phyloP scores from a whole-genome alignment of 768 basidiomycete species.

The Glaciozyma antarctica region DNA sequence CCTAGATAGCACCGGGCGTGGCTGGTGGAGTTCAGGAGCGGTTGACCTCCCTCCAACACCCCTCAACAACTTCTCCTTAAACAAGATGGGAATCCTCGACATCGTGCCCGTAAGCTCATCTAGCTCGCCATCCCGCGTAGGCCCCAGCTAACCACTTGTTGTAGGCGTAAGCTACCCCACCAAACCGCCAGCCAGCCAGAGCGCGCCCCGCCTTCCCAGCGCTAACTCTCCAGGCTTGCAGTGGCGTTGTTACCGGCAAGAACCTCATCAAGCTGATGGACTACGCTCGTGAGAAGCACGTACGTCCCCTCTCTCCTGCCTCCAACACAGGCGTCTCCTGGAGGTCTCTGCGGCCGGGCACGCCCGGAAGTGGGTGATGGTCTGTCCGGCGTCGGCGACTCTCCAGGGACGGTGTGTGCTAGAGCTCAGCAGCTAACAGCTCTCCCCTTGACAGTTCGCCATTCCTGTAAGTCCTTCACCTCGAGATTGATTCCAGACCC shows the following conservation, averaged over 20 bases:
- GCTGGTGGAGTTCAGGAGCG: too few relatives aligned
- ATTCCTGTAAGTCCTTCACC: slow-evolving; percentile 39
- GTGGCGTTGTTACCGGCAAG: slow-evolving; percentile 86
- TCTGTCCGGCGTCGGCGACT: background rate
- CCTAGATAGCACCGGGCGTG: too few relatives aligned
- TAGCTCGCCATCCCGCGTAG: too few relatives aligned
- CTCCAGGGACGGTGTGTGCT: background rate
- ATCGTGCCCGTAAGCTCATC: slow-evolving; percentile 4
- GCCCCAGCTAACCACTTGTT: background rate
- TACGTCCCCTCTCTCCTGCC: slow-evolving; percentile 39
- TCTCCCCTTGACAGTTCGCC: slow-evolving; percentile 39
- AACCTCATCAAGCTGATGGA: slow-evolving; percentile 91
- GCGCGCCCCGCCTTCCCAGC: background rate
- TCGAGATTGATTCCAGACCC: background rate
- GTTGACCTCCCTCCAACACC: too few relatives aligned
- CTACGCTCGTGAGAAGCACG: slow-evolving; percentile 81
- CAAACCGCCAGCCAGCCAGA: background rate
- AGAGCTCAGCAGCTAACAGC: background rate
- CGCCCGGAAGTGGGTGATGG: background rate
- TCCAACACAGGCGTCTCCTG: background rate
- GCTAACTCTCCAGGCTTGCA: background rate
- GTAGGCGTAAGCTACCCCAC: slow-evolving; percentile 13
- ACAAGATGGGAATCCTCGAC: slow-evolving; percentile 19
- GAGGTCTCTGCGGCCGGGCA: background rate
- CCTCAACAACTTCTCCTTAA: background rate